Conservation (phyloP, 768 basidiomycete species). For the Galerina sulciceps region DNA sequence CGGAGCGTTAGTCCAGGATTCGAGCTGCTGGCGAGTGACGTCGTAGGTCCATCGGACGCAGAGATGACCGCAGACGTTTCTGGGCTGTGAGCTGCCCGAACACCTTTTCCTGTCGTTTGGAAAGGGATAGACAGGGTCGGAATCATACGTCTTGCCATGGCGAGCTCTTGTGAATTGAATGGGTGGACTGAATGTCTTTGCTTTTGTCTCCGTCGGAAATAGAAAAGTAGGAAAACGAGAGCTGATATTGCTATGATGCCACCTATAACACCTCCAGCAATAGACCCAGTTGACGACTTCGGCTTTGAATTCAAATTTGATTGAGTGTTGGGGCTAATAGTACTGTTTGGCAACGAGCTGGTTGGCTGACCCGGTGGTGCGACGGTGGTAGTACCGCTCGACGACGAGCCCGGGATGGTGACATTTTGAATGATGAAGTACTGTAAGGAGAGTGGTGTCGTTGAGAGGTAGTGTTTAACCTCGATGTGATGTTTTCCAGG, state of each 20-base stretch:
- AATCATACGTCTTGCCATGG: too few relatives aligned
- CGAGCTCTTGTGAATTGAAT: too few relatives aligned
- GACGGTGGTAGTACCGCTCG: too few relatives aligned
- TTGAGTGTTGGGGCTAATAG: background rate
- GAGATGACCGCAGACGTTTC: too few relatives aligned
- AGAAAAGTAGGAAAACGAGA: background rate
- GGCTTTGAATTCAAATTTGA: background rate
- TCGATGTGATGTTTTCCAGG: slow-evolving; percentile 10
- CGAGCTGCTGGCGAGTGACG: too few relatives aligned
- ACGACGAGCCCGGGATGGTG: background rate
- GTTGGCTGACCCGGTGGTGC: background rate
- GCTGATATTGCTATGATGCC: background rate
- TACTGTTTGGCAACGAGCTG: background rate
- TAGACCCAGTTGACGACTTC: background rate
- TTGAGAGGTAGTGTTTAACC: slow-evolving; percentile 2
- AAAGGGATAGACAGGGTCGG: too few relatives aligned
- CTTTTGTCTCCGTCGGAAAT: background rate
- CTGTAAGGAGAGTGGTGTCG: slow-evolving; percentile 13
- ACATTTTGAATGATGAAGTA: slow-evolving; percentile 15
- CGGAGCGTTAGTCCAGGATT: too few relatives aligned
- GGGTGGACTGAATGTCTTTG: background rate
- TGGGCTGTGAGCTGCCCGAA: too few relatives aligned
- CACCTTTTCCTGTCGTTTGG: too few relatives aligned
- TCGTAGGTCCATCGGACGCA: too few relatives aligned
- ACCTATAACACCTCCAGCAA: background rate